phyloP scores from a whole-genome alignment of 371 early-diverging fungal species.

The Mycotypha africana region DNA sequence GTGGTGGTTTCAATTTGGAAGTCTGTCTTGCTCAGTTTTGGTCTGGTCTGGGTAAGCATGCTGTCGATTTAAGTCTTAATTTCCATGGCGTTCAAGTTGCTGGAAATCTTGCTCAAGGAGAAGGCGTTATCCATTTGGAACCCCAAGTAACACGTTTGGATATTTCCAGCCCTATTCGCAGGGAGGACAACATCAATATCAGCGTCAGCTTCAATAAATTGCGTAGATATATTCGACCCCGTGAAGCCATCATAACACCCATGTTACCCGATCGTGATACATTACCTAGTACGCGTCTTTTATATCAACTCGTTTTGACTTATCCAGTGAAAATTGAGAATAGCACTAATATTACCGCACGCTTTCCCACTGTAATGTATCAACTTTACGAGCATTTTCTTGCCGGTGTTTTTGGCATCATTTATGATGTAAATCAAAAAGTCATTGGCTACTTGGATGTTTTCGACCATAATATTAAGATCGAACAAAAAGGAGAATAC shows the following conservation, averaged over 20 bases:
- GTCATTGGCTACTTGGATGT: conserved; percentile 66
- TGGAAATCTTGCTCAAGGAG: conserved; percentile 57
- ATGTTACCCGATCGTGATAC: conserved; percentile 69
- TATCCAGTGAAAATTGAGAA: conserved; percentile 66
- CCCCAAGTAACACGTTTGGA: conserved; percentile 65
- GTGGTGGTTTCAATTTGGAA: conserved; percentile 76
- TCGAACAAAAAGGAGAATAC: conserved; percentile 82
- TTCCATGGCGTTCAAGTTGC: conserved; percentile 80
- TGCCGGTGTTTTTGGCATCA: conserved; percentile 49
- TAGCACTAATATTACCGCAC: conserved; percentile 46
- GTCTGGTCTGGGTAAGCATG: conserved; percentile 71
- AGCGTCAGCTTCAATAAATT: conserved; percentile 51
- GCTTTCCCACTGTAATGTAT: conserved; percentile 60
- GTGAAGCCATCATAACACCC: conserved; percentile 58
- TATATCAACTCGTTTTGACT: conserved; percentile 69
- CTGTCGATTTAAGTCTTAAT: conserved; percentile 62
- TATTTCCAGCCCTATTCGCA: conserved; percentile 60
- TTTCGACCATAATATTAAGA: conserved; percentile 63
- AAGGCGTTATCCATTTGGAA: conserved; percentile 38
- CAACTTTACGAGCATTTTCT: conserved; percentile 59
- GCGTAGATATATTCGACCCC: conserved; percentile 68
- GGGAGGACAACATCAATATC: conserved; percentile 65
- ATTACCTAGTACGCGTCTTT: conserved; percentile 59
- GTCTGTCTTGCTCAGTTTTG: conserved; percentile 82
- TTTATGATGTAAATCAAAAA: conserved; percentile 61